Evolutionary conservation across 2,329 filamentous ascomycete species (phyloP), one percentile per base, ranked within the genome.

Genomic region (Catunica adiposa): DNA sequence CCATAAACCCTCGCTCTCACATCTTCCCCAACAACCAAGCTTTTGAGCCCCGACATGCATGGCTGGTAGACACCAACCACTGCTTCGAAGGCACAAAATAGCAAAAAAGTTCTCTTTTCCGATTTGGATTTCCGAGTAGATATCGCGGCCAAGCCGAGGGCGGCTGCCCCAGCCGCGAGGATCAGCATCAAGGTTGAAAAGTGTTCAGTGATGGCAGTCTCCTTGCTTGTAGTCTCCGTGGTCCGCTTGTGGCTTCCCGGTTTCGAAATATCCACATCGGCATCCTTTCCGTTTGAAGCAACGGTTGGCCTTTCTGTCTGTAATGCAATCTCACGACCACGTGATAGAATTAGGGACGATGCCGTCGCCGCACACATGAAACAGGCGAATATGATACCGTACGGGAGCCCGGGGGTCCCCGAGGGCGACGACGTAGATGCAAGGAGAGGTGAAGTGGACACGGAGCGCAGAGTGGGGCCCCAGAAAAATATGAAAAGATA

Each of bases 401-500:
- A 76, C 0, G 68, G 66, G 31, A 68, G 63, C 8, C 29, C 29
- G 29, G 29, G 29, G 29, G 29, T 34, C 29, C 29, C 11, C 5
- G 29, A 34, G 29, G 29, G 29, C 11, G 29, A 34, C 29, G 29
- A 11, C 29, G 29, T 11, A 56, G 61, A 26, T 54, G 22, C 1
- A 59, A 2, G 1, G 47, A 15, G 11, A 20, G 22, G 62, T n/a
- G 64, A 3, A 61, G 47, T 14, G 40, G 54, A 37, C 22, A 22
- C 3, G 20, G 50, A 23, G 55, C 66, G 70, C 47, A 79, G 65
- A 37, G 74, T 73, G 0, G 76, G 74, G 1, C 74, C 71, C 72
- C 76, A 79, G 66, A 79, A 77, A 62, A 79, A 78, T 53, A 80
- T 75, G 63, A 78, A 79, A 22, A 80, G 69, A 63, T 78, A 79